These are phyloP conservation scores for Amaranthus palmeri DNA, from an alignment of 148 eudicot genomes.

Conservation along the genomic window DNA sequence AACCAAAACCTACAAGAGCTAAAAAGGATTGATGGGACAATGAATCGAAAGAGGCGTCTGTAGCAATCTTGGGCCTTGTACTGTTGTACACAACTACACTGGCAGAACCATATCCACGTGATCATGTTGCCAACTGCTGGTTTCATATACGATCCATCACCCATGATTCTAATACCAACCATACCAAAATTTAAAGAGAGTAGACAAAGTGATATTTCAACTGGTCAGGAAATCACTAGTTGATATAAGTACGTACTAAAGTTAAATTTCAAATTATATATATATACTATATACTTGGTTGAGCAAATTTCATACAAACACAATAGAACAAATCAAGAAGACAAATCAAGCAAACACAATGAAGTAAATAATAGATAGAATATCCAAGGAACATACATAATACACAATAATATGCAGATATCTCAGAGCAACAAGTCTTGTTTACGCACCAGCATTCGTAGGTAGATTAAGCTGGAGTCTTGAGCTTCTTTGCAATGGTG, in stretches of 20 bases:
- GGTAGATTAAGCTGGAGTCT: slow-evolving; percentile 31
- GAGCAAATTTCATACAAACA: slow-evolving; percentile 4
- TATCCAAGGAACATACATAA: background rate
- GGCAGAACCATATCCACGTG: too few species aligned
- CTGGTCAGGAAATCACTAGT: too few species aligned
- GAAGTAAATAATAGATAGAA: background rate
- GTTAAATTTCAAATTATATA: background rate
- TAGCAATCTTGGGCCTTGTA: too few species aligned
- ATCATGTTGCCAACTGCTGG: too few species aligned
- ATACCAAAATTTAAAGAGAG: too few species aligned
- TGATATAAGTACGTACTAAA: background rate
- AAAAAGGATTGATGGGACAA: too few species aligned
- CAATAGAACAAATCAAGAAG: slow-evolving; percentile 2
- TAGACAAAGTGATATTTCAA: too few species aligned
- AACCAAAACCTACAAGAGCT: too few species aligned
- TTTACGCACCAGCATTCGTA: background rate
- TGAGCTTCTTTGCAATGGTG: slow-evolving; percentile 65
- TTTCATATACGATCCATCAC: too few species aligned
- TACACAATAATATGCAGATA: slow-evolving; percentile 1
- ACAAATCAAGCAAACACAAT: background rate
- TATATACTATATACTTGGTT: background rate
- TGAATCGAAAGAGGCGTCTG: too few species aligned
- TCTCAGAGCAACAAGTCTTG: background rate
- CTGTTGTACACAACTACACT: too few species aligned
- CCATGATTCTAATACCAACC: too few species aligned